Base-by-base conservation (phyloP, 2,329 filamentous ascomycete species). In the Scedosporium dehoogii region DNA sequence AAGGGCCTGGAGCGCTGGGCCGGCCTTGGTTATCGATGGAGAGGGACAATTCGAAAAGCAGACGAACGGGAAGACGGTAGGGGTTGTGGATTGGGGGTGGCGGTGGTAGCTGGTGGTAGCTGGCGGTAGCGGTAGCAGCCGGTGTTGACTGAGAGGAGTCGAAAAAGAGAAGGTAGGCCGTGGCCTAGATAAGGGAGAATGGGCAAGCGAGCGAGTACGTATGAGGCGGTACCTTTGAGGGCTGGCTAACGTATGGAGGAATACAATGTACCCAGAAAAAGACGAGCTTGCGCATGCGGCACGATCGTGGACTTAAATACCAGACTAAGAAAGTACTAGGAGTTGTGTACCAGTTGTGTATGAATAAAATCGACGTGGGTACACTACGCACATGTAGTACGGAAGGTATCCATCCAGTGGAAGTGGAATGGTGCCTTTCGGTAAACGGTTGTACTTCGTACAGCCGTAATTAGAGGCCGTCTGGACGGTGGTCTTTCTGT, bases 291-390 rank as follows among this genome's bases (percentile, higher is more conserved):
- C 46, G 48, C 29, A 46, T 62, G 60, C 38, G 60, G 60, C 60
- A 62, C 21, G 33, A 7, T 44, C 23, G 38, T n/a, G 23, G 51
- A 41, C 60, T 62, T 62, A 62, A 62, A 62, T 62, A 62, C 51
- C 41, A 33, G 38, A 56, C 29, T 41, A 33, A 55, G 18, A 14
- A 12, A n/a, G n/a, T 44, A 59, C 58, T n/a, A 18, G 38, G 58
- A 46, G 25, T 27, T 51, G n/a, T 51, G 21, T 12, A 41, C 27
- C 25, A 25, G 12, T 27, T 14, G 27, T 42, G 23, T 48, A 41
- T 59, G 21, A 46, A 18, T 18, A 51, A 38, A 55, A 55, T 16
- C 51, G 6, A 16, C 18, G 6, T 23, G 18, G 51, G 51, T 55
- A 23, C 51, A 55, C 42, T 55, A 60, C 16, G 18, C 4, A 53